Evolutionary conservation across 352 stramenopile genomes (phyloP).

Genomic region (Globisporangium emineosum): DNA sequence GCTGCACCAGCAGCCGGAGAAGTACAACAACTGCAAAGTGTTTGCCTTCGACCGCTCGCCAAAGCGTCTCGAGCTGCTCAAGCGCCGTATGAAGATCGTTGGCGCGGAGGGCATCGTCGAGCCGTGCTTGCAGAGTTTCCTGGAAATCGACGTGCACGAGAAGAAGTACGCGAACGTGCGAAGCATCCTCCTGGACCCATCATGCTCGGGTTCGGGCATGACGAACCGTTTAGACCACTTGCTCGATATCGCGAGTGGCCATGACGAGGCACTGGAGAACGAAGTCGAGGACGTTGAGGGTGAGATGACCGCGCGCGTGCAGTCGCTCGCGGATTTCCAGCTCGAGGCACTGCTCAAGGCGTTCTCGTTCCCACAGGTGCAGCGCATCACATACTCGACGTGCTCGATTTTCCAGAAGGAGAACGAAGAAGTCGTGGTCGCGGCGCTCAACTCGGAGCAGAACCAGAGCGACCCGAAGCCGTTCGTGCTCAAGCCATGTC

Average conservation of each 20-base stretch:
- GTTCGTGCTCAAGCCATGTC: slow-evolving; percentile 65
- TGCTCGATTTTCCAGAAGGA: slow-evolving; percentile 96
- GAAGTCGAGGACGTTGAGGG: slow-evolving; percentile 41
- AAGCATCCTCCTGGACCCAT: slow-evolving; percentile 95
- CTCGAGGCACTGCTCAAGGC: slow-evolving; percentile 91
- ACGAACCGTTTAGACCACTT: slow-evolving; percentile 91
- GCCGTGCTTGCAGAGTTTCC: slow-evolving; percentile 90
- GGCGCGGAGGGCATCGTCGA: slow-evolving; percentile 77
- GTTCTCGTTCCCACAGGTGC: slow-evolving; percentile 92
- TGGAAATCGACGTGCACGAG: slow-evolving; percentile 79
- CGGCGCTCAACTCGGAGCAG: slow-evolving; percentile 72
- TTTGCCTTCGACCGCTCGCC: slow-evolving; percentile 93
- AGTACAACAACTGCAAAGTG: slow-evolving; percentile 69
- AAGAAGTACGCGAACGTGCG: slow-evolving; percentile 85
- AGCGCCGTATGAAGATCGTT: slow-evolving; percentile 83
- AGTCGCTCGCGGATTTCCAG: slow-evolving; percentile 95
- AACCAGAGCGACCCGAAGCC: slow-evolving; percentile 38
- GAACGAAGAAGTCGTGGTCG: slow-evolving; percentile 93
- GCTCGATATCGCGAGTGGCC: slow-evolving; percentile 80
- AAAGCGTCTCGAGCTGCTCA: slow-evolving; percentile 86
- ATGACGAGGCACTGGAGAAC: slow-evolving; percentile 39
- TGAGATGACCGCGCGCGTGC: slow-evolving; percentile 71
- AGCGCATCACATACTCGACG: slow-evolving; percentile 96
- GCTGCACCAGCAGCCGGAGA: slow-evolving; percentile 60
- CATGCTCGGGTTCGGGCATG: slow-evolving; percentile 96